phyloP scores from a whole-genome alignment of 495 filamentous ascomycete genomes.

The Letharia columbiana region DNA sequence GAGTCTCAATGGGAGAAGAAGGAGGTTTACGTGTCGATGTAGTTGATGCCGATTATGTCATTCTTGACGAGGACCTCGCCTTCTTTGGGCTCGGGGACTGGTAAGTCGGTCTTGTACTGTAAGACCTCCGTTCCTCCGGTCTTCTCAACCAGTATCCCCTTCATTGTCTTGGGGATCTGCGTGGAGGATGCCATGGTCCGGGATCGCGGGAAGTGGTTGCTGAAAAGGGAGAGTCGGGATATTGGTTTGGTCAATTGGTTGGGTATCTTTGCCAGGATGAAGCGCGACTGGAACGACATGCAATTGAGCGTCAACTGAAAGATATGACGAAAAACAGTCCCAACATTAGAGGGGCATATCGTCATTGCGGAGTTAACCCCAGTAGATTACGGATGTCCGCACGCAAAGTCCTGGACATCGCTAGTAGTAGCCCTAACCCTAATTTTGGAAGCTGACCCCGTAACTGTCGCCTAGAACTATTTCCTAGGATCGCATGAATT shows the following conservation, averaged over 20 bases:
- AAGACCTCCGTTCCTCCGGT: conserved; percentile 74
- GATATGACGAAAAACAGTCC: background rate
- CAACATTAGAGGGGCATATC: background rate
- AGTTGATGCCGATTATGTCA: conserved; percentile 79
- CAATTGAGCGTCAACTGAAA: background rate
- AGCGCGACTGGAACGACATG: background rate
- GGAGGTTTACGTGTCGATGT: conserved; percentile 45
- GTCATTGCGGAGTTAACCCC: background rate
- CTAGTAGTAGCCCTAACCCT: no score
- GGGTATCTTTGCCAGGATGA: conserved; percentile 3
- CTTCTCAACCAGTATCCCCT: conserved; percentile 63
- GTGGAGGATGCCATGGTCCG: conserved; percentile 37
- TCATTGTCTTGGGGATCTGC: conserved; percentile 56
- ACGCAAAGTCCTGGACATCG: no score
- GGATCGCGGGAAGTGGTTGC: conserved; percentile 12
- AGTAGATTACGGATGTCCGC: no score
- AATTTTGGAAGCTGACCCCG: no score
- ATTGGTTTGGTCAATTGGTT: conserved; percentile 3
- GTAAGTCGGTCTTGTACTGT: conserved; percentile 62
- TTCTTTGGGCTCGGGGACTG: conserved; percentile 61
- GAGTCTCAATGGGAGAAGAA: background rate
- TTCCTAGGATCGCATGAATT: no score
- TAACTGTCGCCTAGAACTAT: no score
- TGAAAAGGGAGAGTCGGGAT: conserved; percentile 14
- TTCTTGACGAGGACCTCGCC: conserved; percentile 80